Evolutionary conservation across 140 eudicot genomes (phyloP).

Genomic region (Oenanthe javanica): DNA sequence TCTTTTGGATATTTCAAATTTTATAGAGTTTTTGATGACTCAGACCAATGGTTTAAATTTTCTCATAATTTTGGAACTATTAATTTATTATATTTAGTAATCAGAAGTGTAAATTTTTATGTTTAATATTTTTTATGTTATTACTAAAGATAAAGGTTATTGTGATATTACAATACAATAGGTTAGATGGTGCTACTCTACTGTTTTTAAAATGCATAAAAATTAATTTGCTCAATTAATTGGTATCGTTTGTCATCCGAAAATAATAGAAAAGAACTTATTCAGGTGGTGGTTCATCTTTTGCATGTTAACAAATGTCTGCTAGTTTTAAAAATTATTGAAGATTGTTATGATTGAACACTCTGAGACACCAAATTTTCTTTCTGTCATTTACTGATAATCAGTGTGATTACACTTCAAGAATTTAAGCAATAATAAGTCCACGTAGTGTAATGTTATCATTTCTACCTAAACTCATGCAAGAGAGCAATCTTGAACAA

Average conservation of each 20-base stretch:
- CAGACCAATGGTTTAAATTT: too few relatives aligned
- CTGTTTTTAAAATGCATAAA: too few relatives aligned
- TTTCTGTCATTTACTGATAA: not conserved
- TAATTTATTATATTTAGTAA: too few relatives aligned
- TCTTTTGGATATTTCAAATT: too few relatives aligned
- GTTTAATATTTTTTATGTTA: too few relatives aligned
- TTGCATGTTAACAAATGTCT: not conserved
- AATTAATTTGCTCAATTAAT: too few relatives aligned
- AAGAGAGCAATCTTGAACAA: not conserved
- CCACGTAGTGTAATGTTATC: not conserved
- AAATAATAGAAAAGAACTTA: conserved; percentile 72
- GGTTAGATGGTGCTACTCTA: too few relatives aligned
- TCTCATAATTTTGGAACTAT: too few relatives aligned
- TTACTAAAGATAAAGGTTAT: too few relatives aligned
- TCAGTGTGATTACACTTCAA: not conserved
- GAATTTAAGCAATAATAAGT: not conserved
- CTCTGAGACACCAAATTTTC: not conserved
- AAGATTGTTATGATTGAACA: not conserved
- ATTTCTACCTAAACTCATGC: not conserved
- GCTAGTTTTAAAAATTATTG: not conserved
- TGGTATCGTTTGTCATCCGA: conserved; percentile 79
- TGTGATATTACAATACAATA: too few relatives aligned
- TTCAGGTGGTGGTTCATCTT: conserved; percentile 24
- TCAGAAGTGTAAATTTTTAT: too few relatives aligned
- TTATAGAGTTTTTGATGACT: too few relatives aligned